Conservation (phyloP, 805 yeast genomes). For the Spathaspora girioi region DNA sequence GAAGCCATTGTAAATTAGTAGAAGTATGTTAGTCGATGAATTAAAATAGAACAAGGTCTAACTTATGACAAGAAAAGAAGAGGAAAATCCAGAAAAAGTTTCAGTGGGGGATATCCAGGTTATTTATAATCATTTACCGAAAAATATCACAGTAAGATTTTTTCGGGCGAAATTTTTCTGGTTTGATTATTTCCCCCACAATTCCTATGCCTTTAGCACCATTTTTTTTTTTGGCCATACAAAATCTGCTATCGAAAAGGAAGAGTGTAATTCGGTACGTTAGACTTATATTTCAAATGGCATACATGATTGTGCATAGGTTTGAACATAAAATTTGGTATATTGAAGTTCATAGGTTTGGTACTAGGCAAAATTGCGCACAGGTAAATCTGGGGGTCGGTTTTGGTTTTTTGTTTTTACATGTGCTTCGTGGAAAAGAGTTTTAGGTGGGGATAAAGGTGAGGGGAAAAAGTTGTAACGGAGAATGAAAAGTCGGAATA, state of each 20-base stretch:
- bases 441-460: background rate
- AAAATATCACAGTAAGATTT: background rate
- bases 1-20: constrained; percentile 12
- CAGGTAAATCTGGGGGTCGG: background rate
- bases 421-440: background rate
- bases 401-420: background rate
- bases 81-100: background rate
- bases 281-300: no score
- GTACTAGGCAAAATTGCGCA: no score
- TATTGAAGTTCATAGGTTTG: no score
- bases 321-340: no score
- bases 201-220: background rate
- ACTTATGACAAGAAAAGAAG: background rate
- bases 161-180: background rate
- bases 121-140: background rate
- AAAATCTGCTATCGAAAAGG: background rate
- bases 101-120: background rate
- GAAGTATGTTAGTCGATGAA: background rate
- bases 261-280: background rate
- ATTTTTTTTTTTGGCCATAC: background rate
- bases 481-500: background rate
- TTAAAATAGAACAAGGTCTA: background rate
- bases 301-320: background rate
- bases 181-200: background rate
- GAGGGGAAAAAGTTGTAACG: background rate